Base-by-base conservation (phyloP, 352 stramenopile species). In the Globisporangium acanthophoron region DNA sequence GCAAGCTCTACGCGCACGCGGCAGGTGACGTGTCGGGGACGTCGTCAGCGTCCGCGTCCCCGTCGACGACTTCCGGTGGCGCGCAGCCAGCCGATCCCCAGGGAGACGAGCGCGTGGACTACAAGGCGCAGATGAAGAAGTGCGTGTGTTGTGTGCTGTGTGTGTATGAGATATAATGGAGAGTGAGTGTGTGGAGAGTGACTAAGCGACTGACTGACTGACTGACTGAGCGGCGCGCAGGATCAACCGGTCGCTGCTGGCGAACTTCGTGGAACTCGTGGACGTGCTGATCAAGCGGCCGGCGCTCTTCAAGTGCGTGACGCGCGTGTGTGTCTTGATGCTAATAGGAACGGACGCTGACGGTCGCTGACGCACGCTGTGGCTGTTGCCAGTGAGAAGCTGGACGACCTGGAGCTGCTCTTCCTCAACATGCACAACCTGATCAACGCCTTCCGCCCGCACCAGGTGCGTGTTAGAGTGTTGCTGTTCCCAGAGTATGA, bases 371-470 rank as follows among this genome's bases (percentile, higher is more conserved):
- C 37, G 12, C 13, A 5, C 11, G 12, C 35, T 40, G 35, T 9
- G 8, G 35, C 35, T 40, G 35, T 12, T 1, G 13, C 21, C 44
- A 94, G 85, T 65, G 78, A 84, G 50, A 94, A 94, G 67, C 70
- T 94, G 53, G 72, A 90, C 66, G 85, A 94, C 54, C 63, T 94
- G 20, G 85, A 94, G 69, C 74, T 88, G 60, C 75, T 94, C 29
- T 92, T 94, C 58, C 70, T 94, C 54, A 94, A 94, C 68, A 87
- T 94, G 82, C 85, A 94, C 78, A 94, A 94, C 66, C 75, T 92
- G 59, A 94, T 94, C 66, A 94, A 94, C 69, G 67, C 80, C 37
- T 94, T 92, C 70, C 79, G 85, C 20, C 85, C 85, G 48, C 85
- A 94, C 58, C 82, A 94, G 56, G 80, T 82, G 43, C 33, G 20